Evolutionary conservation across 805 yeast species (phyloP), one percentile per base, ranked within the genome.

Genomic region (Yamadazyma tumulicola): DNA sequence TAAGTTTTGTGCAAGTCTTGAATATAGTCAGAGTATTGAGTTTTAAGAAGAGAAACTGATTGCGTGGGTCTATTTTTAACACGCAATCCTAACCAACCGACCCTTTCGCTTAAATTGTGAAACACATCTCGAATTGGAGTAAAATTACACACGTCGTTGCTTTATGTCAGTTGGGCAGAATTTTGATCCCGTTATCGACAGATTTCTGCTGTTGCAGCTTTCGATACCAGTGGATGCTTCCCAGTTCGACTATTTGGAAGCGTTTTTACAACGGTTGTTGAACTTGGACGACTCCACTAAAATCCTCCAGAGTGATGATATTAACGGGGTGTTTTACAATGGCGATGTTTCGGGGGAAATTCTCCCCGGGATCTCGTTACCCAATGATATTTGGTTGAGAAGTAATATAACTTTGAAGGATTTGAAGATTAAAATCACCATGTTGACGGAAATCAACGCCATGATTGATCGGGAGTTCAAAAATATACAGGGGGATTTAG

Each of bases 331-430:
- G 8, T 27, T 17, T 18, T 27, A 23, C 21, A 17, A 26, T 19
- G 23, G 15, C 9, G 18, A 19, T 12, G 5, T 14, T 18, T 7
- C 31, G 3, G 11, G 12, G 8, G 69, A 63, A 29, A 45, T 63
- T 12, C 37, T 66, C 23, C 64, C 66, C 17, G 58, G 53, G 24
- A 47, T 66, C 2, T 43, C 47, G 2, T 47, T 66, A 8, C 71
- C 72, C 4, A 37, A 36, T 15, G 69, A 66, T 39, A 39, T 63
- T 15, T 67, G 72, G 72, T 45, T 59, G 19, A 41, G 45, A 20
- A 58, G 57, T 14, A 59, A 57, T 8, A 49, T 64, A 7, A 37
- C 38, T 11, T 49, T 66, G 31, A 49, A 52, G 22, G 60, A 63
- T 35, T 41, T 52, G 32, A 57, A 52, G 32, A 47, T 60, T 26